These are phyloP conservation scores for Hypoxylon sp. DNA, from an alignment of 2,329 filamentous ascomycete genomes.

Conservation along the genomic window DNA sequence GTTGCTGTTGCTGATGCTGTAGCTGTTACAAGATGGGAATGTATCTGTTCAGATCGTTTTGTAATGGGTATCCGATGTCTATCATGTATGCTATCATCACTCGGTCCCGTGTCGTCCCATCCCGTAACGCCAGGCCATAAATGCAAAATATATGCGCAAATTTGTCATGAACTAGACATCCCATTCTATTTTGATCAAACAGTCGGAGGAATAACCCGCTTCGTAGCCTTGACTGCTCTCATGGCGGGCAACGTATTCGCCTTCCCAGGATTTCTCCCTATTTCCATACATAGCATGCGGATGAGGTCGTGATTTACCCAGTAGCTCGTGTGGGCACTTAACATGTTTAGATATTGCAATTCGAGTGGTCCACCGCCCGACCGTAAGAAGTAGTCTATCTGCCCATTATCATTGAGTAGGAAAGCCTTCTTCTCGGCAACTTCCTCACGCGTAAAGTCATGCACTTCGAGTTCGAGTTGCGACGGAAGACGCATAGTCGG, in stretches of 20 bases:
- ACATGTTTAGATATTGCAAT: slow-evolving; percentile 97
- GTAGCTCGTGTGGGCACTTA: slow-evolving; percentile 94
- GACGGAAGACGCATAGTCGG: slow-evolving; percentile 68
- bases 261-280: slow-evolving; percentile 80
- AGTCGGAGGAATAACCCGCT: slow-evolving; percentile 53
- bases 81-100: slow-evolving; percentile 32
- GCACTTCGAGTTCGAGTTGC: slow-evolving; percentile 91
- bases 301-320: slow-evolving; percentile 91
- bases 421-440: slow-evolving; percentile 90
- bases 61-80: slow-evolving; percentile 46
- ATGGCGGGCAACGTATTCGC: slow-evolving; percentile 70
- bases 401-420: slow-evolving; percentile 94
- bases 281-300: slow-evolving; percentile 89
- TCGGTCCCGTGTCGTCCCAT: slow-evolving; percentile 7
- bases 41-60: slow-evolving; percentile 19
- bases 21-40: slow-evolving; percentile 17
- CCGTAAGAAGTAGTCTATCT: slow-evolving; percentile 90
- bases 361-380: slow-evolving; percentile 90
- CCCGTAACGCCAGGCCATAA: slow-evolving; percentile 32
- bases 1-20: slow-evolving; percentile 3
- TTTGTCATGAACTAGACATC: slow-evolving; percentile 14
- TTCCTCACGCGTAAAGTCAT: slow-evolving; percentile 94
- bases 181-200: slow-evolving; percentile 27
- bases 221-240: slow-evolving; percentile 69
- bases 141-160: slow-evolving; percentile 17